Evolutionary conservation across 2,329 filamentous ascomycete species (phyloP).

Genomic region (Orbilia quercus): DNA sequence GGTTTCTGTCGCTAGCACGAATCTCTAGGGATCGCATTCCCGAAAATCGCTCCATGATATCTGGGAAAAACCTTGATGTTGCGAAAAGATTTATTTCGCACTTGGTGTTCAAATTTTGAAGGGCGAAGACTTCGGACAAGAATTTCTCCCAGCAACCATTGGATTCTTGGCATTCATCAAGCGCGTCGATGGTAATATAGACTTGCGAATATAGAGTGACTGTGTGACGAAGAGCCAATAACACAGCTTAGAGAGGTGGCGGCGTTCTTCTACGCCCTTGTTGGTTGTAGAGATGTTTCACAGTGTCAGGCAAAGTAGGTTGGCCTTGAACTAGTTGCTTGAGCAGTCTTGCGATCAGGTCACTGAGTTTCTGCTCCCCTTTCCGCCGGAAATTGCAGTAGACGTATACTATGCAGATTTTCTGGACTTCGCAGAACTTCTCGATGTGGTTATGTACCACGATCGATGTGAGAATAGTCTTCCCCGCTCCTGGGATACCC

Average conservation of each 20-base stretch:
- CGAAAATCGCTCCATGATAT: constrained; percentile 13
- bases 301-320: constrained; percentile 58
- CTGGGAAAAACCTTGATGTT: constrained; percentile 54
- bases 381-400: constrained; percentile 65
- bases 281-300: constrained; percentile 61
- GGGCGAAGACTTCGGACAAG: constrained; percentile 2
- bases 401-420: constrained; percentile 64
- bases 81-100: constrained; percentile 16
- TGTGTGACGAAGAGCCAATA: background rate
- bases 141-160: constrained; percentile 2
- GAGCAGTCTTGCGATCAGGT: constrained; percentile 62
- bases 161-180: constrained; percentile 60
- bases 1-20: constrained; percentile 11
- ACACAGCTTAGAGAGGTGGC: background rate
- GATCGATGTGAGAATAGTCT: constrained; percentile 65
- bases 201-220: constrained; percentile 57
- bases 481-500: constrained; percentile 67
- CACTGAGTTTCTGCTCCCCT: constrained; percentile 62
- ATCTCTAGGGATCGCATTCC: constrained; percentile 1
- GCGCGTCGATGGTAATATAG: constrained; percentile 60
- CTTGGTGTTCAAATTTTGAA: constrained; percentile 34
- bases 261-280: background rate
- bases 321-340: constrained; percentile 62
- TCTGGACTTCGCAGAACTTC: background rate
- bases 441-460: background rate